Base-by-base conservation (phyloP, 78 protist species). In the Dictyostelium discoideum region DNA sequence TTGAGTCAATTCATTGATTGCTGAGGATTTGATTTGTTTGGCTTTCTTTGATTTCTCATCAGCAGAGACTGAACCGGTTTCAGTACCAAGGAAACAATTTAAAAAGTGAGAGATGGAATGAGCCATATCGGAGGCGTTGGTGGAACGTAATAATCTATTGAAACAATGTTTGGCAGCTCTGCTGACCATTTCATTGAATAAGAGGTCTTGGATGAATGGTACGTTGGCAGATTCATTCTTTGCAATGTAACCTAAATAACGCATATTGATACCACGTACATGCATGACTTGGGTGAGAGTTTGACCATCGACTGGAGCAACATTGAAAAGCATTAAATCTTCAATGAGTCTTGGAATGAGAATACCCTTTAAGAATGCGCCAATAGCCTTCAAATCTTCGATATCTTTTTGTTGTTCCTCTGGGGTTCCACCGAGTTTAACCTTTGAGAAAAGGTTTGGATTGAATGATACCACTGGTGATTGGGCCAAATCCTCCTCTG, bases 211-310 rank as follows among this genome's bases (percentile, higher is more conserved):
- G 29, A 73, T 84, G 48, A 85, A 93, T 80, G 92, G 93, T 24
- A 86, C 81, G 10, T 48, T 18, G 20, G 89, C 83, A 72, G 74
- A 32, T 65, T 88, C 82, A 9, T 37, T 60, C 14, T 32, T 84
- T 0, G 97, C 81, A 2, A 94, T 63, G 46, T 24, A 78, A 79
- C 97, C 97, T 4, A 96, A 60, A 40, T 96, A 96, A 29, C 97
- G 26, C 94, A 96, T 89, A 72, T 96, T 96, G 84, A 96, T 96
- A 81, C 97, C 97, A 37, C 94, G 84, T 13, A 40, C 14, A 76
- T 96, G 97, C 93, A 96, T 85, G 13, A 48, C 32, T 5, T n/a
- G 26, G 7, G 96, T 93, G 44, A 96, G 73, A 0, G 97, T 92
- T 74, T 86, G 93, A 42, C 97, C 97, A 77, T 96, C 97, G 11